Percentiles rank a stretch among this genome's conserved stretches.
phyloP scores from a whole-genome alignment of 2,329 filamentous ascomycete genomes.

The Aureobasidium mangrovei region DNA sequence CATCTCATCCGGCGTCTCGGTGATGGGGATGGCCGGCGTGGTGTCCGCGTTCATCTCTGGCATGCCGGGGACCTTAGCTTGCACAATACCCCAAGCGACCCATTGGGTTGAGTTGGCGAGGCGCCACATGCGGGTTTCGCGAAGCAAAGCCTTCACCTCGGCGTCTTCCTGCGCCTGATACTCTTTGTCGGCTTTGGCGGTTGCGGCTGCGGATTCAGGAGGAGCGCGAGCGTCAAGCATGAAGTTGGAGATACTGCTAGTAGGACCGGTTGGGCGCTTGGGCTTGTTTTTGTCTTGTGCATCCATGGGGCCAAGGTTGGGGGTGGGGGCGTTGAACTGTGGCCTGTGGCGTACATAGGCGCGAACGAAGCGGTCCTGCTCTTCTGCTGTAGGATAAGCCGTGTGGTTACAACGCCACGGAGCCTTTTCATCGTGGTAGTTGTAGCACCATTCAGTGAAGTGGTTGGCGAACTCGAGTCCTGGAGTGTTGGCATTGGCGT shows the following conservation, averaged over 20 bases:
- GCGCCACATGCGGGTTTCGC: conserved; percentile 78
- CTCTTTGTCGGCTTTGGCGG: conserved; percentile 22
- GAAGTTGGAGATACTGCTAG: conserved; percentile 49
- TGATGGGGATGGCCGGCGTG: conserved; percentile 13
- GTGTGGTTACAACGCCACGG: conserved; percentile 57
- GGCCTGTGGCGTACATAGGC: conserved; percentile 80
- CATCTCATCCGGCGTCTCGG: conserved; percentile 1
- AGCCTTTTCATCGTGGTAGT: conserved; percentile 69
- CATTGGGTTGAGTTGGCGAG: conserved; percentile 81
- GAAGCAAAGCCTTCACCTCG: conserved; percentile 61
- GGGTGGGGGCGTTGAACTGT: conserved; percentile 48
- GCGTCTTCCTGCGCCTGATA: conserved; percentile 51
- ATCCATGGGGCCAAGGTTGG: conserved; percentile 21
- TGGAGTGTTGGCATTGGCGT: conserved; percentile 77
- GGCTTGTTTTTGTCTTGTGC: conserved; percentile 20
- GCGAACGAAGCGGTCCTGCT: conserved; percentile 76
- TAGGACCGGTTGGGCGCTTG: conserved; percentile 26
- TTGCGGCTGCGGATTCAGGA: conserved; percentile 17
- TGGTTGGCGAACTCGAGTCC: conserved; percentile 95
- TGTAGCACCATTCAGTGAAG: conserved; percentile 96
- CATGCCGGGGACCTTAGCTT: conserved; percentile 76
- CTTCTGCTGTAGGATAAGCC: conserved; percentile 66
- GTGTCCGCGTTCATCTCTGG: conserved; percentile 36
- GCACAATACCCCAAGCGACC: conserved; percentile 94
- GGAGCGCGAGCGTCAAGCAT: conserved; percentile 57